Base-by-base conservation (phyloP, 441 rosid species). In the Pelargonium exstipulatum region DNA sequence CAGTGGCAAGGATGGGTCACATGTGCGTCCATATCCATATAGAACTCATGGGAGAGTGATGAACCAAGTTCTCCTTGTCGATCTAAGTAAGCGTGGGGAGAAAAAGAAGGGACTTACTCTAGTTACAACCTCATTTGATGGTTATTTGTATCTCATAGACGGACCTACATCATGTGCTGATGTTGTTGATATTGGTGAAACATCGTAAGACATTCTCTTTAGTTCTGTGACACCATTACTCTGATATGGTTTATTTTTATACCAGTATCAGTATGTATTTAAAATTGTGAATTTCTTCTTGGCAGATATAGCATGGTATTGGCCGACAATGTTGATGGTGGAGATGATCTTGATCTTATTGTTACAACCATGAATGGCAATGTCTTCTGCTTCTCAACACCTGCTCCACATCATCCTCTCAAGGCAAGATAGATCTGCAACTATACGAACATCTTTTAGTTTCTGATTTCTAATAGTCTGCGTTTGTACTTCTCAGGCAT, bases 281-380 rank as follows among this genome's bases (percentile, higher is more conserved):
- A 32, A 78, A 71, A 35, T 67, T 40, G 37, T 62, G 26, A 48
- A 37, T 77, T 48, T 77, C 37, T 70, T 63, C 22, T 49, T 71
- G 63, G 67, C 91, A 96, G 99, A 76, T 95, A 95, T 80, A 89
- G 92, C 87, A 92, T 86, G 94, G 98, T 91, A 78, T 79, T 95
- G 79, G 98, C 99, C 53, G 99, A 95, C 78, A 95, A 95, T 81
- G 94, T 92, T 63, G 99, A 95, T 58, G 99, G 98, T 73, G 98
- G 99, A 67, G 99, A 92, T 82, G 99, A 95, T 83, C 96, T 95
- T 69, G 98, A 95, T 85, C 98, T 95, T 73, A 74, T 92, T 55
- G 97, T 95, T 67, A 83, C 99, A 65, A 95, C 99, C 65, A 95
- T 91, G 99, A 95, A 92, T 32, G 98, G 99, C 64, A 95, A 95